Evolutionary conservation across 2,329 filamentous ascomycete species (phyloP), one percentile per base, ranked within the genome.

Genomic region (Colletotrichum sp.): DNA sequence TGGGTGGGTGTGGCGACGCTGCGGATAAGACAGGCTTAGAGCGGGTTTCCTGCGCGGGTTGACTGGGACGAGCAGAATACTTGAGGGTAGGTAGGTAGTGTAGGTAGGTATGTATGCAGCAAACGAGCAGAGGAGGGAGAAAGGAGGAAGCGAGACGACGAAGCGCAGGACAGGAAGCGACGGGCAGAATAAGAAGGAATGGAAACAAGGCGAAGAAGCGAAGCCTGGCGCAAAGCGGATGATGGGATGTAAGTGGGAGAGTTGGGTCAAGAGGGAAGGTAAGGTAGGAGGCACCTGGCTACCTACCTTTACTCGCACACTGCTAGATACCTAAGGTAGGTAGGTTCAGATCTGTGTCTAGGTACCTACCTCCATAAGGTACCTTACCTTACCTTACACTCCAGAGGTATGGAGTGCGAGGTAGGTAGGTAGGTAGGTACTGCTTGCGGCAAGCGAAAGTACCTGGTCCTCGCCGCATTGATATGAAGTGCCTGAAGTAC

Each of bases 171-270:
- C 44, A 71, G 57, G 21, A 49, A 59, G 65, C 30, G 44, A 67
- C 24, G 49, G 24, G 69, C 18, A 60, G 28, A 69, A 62, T 67
- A 77, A 71, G 76, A 68, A 64, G 70, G 24, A 68, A 44, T 57
- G 44, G 55, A 26, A 64, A 24, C 69, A 69, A 60, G 52, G 60
- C 69, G 72, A 77, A 21, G n/a, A 49, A 34, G 65, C 44, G 57
- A 49, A 68, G 72, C 64, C 67, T 52, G 72, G 73, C 60, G 76
- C 73, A 72, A 76, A 77, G 76, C 64, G 76, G 73, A 76, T 70
- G 72, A 77, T 78, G 69, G 52, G 39, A 26, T 24, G 39, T 52
- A 62, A 49, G 52, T 24, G 44, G 39, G 73, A 64, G 62, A 36
- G 62, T 44, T n/a, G 34, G 63, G 55, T 44, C 59, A 67, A 65